These are phyloP conservation scores for Vicia villosa DNA, from an alignment of 306 rosid genomes.

Conservation along the genomic window DNA sequence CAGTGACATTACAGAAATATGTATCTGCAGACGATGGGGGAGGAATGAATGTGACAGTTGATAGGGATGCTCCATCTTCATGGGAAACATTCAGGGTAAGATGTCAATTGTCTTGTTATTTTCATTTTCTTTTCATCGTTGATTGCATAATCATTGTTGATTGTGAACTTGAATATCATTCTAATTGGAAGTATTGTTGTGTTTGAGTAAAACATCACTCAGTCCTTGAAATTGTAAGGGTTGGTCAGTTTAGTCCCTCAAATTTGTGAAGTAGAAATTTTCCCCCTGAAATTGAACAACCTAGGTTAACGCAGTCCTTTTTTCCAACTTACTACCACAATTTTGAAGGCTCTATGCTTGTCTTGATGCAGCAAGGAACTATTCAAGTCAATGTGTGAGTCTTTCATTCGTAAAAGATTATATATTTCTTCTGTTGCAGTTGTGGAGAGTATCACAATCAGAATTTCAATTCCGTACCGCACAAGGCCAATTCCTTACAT, in stretches of 20 bases:
- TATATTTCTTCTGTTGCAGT: conserved; percentile 47
- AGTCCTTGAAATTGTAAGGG: too few species aligned
- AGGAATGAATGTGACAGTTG: conserved; percentile 68
- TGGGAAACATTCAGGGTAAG: conserved; percentile 92
- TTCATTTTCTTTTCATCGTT: conserved; percentile 14
- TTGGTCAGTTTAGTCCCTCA: too few species aligned
- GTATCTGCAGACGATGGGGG: conserved; percentile 88
- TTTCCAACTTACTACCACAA: too few species aligned
- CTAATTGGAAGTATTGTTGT: not conserved
- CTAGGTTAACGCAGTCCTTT: too few species aligned
- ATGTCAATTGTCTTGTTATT: conserved; percentile 25
- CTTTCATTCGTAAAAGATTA: not conserved
- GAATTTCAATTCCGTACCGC: conserved; percentile 70
- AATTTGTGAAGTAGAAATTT: too few species aligned
- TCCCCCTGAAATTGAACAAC: too few species aligned
- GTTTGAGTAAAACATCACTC: too few species aligned
- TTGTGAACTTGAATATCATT: conserved; percentile 19
- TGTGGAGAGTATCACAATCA: conserved; percentile 78
- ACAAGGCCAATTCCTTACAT: conserved; percentile 75
- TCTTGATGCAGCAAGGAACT: too few species aligned
- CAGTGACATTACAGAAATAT: conserved; percentile 73
- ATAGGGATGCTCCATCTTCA: conserved; percentile 74
- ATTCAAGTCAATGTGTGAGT: too few species aligned
- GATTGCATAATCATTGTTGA: not conserved
- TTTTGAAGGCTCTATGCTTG: too few species aligned